Percentiles rank a stretch among this genome's conserved stretches.
phyloP scores from a whole-genome alignment of 192 early-diverging fungal genomes.

The Entrophospora sp. region DNA sequence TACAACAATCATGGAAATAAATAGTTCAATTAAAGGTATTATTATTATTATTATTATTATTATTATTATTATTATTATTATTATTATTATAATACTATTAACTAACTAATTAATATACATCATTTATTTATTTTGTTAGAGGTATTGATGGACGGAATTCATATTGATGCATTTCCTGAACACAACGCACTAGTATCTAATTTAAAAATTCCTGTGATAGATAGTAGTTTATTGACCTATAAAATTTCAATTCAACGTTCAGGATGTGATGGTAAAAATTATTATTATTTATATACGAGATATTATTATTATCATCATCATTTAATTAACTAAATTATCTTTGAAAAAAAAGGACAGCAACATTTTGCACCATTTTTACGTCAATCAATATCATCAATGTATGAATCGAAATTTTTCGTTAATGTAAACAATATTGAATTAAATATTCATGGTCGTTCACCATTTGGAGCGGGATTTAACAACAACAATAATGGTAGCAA shows the following conservation, averaged over 20 bases:
- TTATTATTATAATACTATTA: neutral
- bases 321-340: neutral
- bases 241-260: conserved; percentile 34
- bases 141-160: conserved; percentile 23
- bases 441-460: conserved; percentile 42
- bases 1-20: conserved; percentile 14
- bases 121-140: conserved; percentile 16
- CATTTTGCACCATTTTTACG: conserved; percentile 41
- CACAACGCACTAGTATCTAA: conserved; percentile 26
- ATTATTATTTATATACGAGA: too few species aligned
- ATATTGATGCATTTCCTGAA: conserved; percentile 11
- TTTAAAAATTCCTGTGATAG: conserved; percentile 40
- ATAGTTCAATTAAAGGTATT: conserved; percentile 34
- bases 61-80: neutral
- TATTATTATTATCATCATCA: too few species aligned
- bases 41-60: neutral
- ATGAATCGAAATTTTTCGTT: conserved; percentile 45
- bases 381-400: conserved; percentile 46
- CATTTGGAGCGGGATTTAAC: too few species aligned
- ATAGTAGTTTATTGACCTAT: conserved; percentile 42
- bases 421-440: conserved; percentile 35
- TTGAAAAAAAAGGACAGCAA: neutral
- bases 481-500: too few species aligned
- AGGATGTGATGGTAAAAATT: conserved; percentile 25
- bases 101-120: too few species aligned